Evolutionary conservation across 306 rosid species (phyloP), one percentile per base, ranked within the genome.

Genomic region (Vigna hirtella): DNA sequence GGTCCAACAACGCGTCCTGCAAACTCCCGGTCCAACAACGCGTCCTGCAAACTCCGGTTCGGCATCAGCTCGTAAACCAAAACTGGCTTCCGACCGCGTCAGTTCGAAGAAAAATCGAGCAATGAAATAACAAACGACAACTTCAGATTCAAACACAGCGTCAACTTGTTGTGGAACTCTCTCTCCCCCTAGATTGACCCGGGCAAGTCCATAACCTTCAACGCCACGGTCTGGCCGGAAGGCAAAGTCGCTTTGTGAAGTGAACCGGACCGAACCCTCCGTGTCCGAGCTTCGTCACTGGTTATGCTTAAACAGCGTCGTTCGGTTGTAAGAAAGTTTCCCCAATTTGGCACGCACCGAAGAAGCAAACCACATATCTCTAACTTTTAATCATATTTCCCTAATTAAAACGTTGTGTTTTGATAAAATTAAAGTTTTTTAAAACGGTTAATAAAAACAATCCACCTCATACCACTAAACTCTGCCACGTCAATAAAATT

Each of bases 111-210:
- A 74, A 70, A 90, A 3, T 98, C 98, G 1, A 89, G 84, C 3
- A 95, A 91, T 2, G 97, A 84, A 18, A 94, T 87, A 11, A 92
- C 79, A 47, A 80, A 79, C 0, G 97, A 92, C 0, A 89, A 77
- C 12, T 51, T 26, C n/a, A 94, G 93, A 12, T 83, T 79, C 15
- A 91, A 85, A 49, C 89, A 89, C 9, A 94, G 67, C 0, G 98
- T 86, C 8, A 94, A 91, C 69, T 94, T 97, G 73, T 94, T 94
- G 74, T 94, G 93, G 6, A 94, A 94, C 91, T 92, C 98, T 5
- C 97, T 88, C 74, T 94, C 95, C 0, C 98, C 98, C 53, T 94
- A 97, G 11, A 94, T 86, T n/a, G 98, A 92, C 8, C 97, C 98
- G 0, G 91, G 90, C 2, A 95, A 87, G 86, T 92, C 93, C 97